Evolutionary conservation across 2,329 filamentous ascomycete genomes (phyloP).

Genomic region (Colletotrichum spaethianum): DNA sequence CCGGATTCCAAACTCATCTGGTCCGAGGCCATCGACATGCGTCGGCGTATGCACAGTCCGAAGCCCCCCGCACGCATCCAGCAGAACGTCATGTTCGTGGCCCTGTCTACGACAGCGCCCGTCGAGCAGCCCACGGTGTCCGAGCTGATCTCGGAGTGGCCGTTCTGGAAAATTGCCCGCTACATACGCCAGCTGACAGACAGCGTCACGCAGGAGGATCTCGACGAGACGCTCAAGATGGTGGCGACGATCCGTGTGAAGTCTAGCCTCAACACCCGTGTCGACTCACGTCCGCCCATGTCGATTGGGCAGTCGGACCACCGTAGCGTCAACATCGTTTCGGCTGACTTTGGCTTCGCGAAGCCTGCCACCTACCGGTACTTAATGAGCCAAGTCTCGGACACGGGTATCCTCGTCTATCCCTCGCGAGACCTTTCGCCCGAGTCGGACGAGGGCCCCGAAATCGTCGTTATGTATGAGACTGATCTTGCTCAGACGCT

Average conservation of each 20-base stretch:
- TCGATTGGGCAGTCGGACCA: slow-evolving; percentile 53
- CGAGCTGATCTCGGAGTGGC: slow-evolving; percentile 54
- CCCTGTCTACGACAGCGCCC: slow-evolving; percentile 45
- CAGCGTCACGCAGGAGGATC: slow-evolving; percentile 50
- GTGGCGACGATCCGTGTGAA: slow-evolving; percentile 56
- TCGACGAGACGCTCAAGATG: slow-evolving; percentile 49
- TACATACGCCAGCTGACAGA: slow-evolving; percentile 57
- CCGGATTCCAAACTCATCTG: slow-evolving; percentile 45
- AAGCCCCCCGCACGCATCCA: slow-evolving; percentile 50
- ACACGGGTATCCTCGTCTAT: slow-evolving; percentile 50
- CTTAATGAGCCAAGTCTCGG: slow-evolving; percentile 48
- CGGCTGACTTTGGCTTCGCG: slow-evolving; percentile 55
- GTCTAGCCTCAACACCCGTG: slow-evolving; percentile 49
- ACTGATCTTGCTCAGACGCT: slow-evolving; percentile 49
- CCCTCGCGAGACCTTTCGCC: slow-evolving; percentile 46
- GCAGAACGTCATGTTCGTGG: slow-evolving; percentile 52
- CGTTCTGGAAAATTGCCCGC: slow-evolving; percentile 52
- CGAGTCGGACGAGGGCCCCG: slow-evolving; percentile 52
- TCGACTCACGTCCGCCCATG: slow-evolving; percentile 54
- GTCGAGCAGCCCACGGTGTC: slow-evolving; percentile 49
- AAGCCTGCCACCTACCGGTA: slow-evolving; percentile 51
- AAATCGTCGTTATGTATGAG: slow-evolving; percentile 55
- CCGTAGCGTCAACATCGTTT: slow-evolving; percentile 49
- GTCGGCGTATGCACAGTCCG: slow-evolving; percentile 46
- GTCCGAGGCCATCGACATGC: not conserved